Evolutionary conservation across 2,329 filamentous ascomycete genomes (phyloP).

Genomic region (Tolypocladium sp.): DNA sequence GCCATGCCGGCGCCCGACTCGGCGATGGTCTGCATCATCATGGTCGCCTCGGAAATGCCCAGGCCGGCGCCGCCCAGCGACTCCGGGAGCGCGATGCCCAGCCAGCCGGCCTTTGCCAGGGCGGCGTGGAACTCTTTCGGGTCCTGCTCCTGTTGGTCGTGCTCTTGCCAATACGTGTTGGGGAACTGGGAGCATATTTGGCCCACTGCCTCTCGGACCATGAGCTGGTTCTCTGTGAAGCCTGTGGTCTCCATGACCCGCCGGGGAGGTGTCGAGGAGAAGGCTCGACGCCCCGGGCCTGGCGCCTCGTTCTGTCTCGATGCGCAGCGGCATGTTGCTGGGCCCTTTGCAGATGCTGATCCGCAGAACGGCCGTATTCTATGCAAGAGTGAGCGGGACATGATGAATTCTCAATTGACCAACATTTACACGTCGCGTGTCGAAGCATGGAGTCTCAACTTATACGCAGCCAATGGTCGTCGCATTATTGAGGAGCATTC

Average conservation of each 20-base stretch:
- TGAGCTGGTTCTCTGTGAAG: conserved; percentile 65
- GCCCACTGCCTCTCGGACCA: conserved; percentile 59
- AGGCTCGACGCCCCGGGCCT: background rate
- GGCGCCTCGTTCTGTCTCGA: background rate
- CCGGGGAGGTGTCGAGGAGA: conserved; percentile 24
- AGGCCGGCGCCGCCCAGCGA: conserved; percentile 65
- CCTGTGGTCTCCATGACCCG: conserved; percentile 61
- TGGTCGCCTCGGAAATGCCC: conserved; percentile 71
- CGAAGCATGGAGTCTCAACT: background rate
- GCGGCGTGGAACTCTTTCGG: conserved; percentile 69
- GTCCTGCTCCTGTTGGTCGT: conserved; percentile 60
- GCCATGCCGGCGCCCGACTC: conserved; percentile 76
- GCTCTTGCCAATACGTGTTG: conserved; percentile 68
- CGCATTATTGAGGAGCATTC: background rate
- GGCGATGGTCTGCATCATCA: conserved; percentile 79
- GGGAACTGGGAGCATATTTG: conserved; percentile 63
- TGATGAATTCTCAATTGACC: background rate
- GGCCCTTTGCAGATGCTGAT: background rate
- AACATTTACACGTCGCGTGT: background rate
- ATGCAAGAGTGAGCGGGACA: background rate
- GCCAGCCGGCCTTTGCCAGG: conserved; percentile 66
- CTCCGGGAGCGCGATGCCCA: conserved; percentile 72
- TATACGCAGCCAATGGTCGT: background rate
- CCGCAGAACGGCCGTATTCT: background rate
- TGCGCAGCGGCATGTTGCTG: background rate